phyloP scores from a whole-genome alignment of 2,329 filamentous ascomycete species.

The Amphichorda felina region DNA sequence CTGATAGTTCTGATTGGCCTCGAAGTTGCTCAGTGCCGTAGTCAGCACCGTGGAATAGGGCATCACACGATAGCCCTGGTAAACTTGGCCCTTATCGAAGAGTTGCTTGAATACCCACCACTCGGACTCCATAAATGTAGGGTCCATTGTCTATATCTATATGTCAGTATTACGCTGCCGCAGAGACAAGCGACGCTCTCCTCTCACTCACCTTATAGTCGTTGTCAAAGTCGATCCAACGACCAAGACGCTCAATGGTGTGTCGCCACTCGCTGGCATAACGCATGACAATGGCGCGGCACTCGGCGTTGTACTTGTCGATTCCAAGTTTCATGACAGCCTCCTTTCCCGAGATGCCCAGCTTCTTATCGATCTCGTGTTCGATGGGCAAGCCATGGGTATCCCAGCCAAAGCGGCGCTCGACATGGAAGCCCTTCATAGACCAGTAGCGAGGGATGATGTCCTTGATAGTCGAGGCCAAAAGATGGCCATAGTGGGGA shows the following conservation, averaged over 20 bases:
- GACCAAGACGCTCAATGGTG: constrained; percentile 77
- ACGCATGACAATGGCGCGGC: constrained; percentile 85
- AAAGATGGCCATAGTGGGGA: constrained; percentile 58
- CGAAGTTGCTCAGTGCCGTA: constrained; percentile 85
- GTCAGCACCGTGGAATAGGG: constrained; percentile 87
- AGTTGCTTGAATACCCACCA: constrained; percentile 98
- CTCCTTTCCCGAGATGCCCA: constrained; percentile 77
- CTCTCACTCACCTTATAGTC: constrained; percentile 64
- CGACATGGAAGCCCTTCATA: constrained; percentile 90
- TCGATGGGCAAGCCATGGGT: constrained; percentile 90
- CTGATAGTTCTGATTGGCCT: constrained; percentile 90
- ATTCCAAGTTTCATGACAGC: constrained; percentile 81
- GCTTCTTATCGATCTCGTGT: constrained; percentile 94
- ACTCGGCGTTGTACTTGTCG: constrained; percentile 83
- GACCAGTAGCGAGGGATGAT: constrained; percentile 96
- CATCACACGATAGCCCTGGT: constrained; percentile 86
- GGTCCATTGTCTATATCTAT: constrained; percentile 65
- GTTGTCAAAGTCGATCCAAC: constrained; percentile 97
- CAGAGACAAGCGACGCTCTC: too few relatives aligned
- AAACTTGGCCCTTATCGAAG: constrained; percentile 81
- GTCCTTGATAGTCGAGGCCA: constrained; percentile 93
- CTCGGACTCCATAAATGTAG: constrained; percentile 87
- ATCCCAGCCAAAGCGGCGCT: constrained; percentile 90
- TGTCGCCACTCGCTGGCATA: constrained; percentile 78
- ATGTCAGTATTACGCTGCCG: neutral